These are phyloP conservation scores for Apiospora sp. DNA, from an alignment of 2,329 filamentous ascomycete species.

Conservation along the genomic window DNA sequence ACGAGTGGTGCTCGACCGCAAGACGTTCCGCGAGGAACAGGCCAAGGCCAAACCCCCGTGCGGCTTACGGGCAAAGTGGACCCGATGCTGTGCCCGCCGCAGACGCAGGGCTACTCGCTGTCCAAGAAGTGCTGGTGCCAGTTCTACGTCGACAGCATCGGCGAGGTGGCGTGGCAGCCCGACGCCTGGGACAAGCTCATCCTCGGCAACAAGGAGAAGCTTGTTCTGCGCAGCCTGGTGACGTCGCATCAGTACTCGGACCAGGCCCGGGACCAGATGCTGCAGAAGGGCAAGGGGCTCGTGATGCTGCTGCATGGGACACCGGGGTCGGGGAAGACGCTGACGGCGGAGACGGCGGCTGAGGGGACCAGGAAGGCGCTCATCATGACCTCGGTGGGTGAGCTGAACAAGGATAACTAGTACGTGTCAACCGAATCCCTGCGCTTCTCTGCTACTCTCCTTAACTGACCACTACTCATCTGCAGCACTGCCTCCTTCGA, in stretches of 20 bases:
- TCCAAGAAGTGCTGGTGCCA: slow-evolving; percentile 38
- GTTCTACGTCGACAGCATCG: slow-evolving; percentile 38
- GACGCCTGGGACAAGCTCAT: slow-evolving; percentile 39
- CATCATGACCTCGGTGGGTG: slow-evolving; percentile 42
- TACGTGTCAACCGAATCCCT: no score
- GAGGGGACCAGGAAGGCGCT: slow-evolving; percentile 44
- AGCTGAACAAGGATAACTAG: slow-evolving; percentile 37
- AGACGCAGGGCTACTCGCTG: slow-evolving; percentile 39
- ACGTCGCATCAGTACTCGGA: slow-evolving; percentile 38
- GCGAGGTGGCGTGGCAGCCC: slow-evolving; percentile 35
- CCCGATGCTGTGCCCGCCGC: slow-evolving; percentile 39
- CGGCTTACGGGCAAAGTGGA: slow-evolving; percentile 30
- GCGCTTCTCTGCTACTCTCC: no score
- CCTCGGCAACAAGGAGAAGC: slow-evolving; percentile 38
- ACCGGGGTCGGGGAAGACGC: slow-evolving; percentile 46
- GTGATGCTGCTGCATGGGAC: slow-evolving; percentile 47
- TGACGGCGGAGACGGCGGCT: slow-evolving; percentile 48
- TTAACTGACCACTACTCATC: no score
- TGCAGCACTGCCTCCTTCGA: slow-evolving; percentile 36
- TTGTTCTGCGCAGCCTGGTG: slow-evolving; percentile 38
- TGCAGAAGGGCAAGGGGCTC: slow-evolving; percentile 48
- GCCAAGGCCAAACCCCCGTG: slow-evolving; percentile 29
- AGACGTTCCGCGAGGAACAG: slow-evolving; percentile 40
- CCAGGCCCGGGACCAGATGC: slow-evolving; percentile 35
- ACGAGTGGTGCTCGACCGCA: slow-evolving; percentile 40